A percentile compares a stretch with the other conserved stretches of the same genome.
These are phyloP conservation scores for Chaetomium strumarium DNA, from an alignment of 2,329 filamentous ascomycete genomes.

Conservation along the genomic window DNA sequence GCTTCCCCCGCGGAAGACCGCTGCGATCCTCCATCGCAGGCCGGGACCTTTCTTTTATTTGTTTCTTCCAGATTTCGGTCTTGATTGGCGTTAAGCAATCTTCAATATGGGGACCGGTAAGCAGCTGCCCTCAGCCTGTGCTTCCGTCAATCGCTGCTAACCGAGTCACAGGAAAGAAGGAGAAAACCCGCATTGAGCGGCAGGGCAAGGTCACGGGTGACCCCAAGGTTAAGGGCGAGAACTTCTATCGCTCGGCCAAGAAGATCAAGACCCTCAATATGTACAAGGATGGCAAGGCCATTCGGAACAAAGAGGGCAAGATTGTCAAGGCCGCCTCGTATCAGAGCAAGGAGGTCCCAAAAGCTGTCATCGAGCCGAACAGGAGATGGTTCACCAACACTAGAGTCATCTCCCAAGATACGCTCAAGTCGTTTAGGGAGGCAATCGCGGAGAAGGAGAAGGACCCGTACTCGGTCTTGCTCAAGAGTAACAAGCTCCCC, in stretches of 20 bases:
- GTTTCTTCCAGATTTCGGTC: neutral
- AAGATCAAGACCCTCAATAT: constrained; percentile 85
- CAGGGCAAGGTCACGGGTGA: constrained; percentile 91
- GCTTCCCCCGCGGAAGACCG: constrained; percentile 18
- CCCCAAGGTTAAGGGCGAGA: constrained; percentile 91
- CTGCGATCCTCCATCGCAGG: constrained; percentile 14
- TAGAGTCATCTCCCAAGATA: constrained; percentile 80
- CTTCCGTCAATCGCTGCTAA: constrained; percentile 24
- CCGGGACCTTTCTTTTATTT: constrained; percentile 14
- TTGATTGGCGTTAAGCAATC: constrained; percentile 12
- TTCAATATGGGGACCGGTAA: constrained; percentile 26
- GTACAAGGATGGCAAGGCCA: constrained; percentile 79
- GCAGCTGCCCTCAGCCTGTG: neutral
- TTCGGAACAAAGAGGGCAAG: constrained; percentile 75
- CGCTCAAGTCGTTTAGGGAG: constrained; percentile 77
- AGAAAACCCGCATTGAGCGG: constrained; percentile 72
- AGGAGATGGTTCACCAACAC: constrained; percentile 98
- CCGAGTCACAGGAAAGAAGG: constrained; percentile 70
- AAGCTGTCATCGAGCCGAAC: constrained; percentile 88
- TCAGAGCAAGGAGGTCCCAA: constrained; percentile 71
- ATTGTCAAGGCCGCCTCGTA: constrained; percentile 57
- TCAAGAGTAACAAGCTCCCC: constrained; percentile 95
- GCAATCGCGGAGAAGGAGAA: constrained; percentile 86
- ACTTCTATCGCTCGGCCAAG: constrained; percentile 92
- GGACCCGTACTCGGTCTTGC: constrained; percentile 81